Conservation (phyloP, 208 protist genomes). For the Wallacemonas collosoma region DNA sequence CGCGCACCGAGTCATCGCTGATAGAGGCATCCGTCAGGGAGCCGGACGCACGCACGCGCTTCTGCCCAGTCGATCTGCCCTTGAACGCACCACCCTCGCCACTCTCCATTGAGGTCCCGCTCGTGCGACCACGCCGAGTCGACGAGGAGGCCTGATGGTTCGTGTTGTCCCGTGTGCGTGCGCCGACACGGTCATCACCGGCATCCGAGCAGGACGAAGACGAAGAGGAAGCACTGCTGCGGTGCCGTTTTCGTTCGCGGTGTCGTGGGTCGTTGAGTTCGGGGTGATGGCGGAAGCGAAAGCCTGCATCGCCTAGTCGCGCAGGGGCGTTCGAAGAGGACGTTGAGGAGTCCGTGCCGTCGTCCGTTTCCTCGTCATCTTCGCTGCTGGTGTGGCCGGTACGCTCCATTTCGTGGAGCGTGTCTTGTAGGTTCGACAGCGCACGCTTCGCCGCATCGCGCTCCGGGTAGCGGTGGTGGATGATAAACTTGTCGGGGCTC, state of each 20-base stretch:
- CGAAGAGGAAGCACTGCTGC: neutral
- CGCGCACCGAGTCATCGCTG: conserved; percentile 60
- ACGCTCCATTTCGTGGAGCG: conserved; percentile 26
- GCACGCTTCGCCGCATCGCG: conserved; percentile 66
- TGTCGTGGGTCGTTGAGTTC: conserved; percentile 13
- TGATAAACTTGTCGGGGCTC: conserved; percentile 23
- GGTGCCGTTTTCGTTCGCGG: neutral
- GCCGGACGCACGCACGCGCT: conserved; percentile 14
- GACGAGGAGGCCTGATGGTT: neutral
- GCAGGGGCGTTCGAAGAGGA: neutral
- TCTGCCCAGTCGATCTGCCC: neutral
- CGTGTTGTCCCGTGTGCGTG: neutral
- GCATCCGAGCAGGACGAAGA: conserved; percentile 10
- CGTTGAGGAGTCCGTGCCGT: conserved; percentile 23
- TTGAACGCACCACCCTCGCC: neutral
- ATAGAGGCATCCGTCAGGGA: conserved; percentile 39
- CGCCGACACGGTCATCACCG: neutral
- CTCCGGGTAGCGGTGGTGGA: conserved; percentile 59
- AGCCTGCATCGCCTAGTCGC: conserved; percentile 15
- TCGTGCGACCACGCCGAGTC: neutral
- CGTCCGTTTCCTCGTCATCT: conserved; percentile 12
- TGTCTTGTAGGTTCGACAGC: conserved; percentile 49
- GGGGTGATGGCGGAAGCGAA: conserved; percentile 47
- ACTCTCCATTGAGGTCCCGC: conserved; percentile 6
- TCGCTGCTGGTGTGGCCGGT: conserved; percentile 10